A percentile compares a stretch with the other conserved stretches of the same genome.
These are phyloP conservation scores for Eucalyptus coolabah DNA, from an alignment of 345 rosid species.

Conservation along the genomic window DNA sequence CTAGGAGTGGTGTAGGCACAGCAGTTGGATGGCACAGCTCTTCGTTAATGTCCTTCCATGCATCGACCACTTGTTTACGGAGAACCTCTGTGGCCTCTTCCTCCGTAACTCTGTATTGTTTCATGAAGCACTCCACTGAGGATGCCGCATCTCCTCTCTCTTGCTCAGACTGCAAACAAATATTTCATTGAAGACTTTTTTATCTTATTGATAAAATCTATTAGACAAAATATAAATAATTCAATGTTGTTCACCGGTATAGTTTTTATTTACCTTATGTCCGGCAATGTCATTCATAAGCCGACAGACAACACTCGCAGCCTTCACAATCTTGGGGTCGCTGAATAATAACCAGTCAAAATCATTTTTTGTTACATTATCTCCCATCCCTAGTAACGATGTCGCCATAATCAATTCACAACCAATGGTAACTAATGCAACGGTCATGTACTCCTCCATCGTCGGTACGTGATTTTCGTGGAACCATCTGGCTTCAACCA, in stretches of 20 bases:
- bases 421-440: neutral
- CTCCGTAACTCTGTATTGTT: neutral
- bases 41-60: neutral
- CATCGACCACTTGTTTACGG: neutral
- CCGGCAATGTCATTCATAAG: neutral
- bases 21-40: neutral
- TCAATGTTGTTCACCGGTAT: too few relatives aligned
- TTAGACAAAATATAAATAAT: too few relatives aligned
- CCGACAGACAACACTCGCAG: neutral
- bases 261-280: too few relatives aligned
- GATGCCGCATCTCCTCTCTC: too few relatives aligned
- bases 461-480: neutral
- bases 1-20: neutral
- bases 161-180: too few relatives aligned
- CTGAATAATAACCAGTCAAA: neutral
- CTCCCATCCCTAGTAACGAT: neutral
- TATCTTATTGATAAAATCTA: too few relatives aligned
- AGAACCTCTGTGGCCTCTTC: neutral
- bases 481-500: neutral
- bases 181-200: too few relatives aligned
- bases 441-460: neutral
- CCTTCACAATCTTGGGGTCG: neutral
- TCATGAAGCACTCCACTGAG: too few relatives aligned
- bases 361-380: neutral
- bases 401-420: neutral